A percentile compares a stretch with the other conserved stretches of the same genome.
phyloP scores from a whole-genome alignment of 2,329 filamentous ascomycete species.

The Acrodontium crateriforme region DNA sequence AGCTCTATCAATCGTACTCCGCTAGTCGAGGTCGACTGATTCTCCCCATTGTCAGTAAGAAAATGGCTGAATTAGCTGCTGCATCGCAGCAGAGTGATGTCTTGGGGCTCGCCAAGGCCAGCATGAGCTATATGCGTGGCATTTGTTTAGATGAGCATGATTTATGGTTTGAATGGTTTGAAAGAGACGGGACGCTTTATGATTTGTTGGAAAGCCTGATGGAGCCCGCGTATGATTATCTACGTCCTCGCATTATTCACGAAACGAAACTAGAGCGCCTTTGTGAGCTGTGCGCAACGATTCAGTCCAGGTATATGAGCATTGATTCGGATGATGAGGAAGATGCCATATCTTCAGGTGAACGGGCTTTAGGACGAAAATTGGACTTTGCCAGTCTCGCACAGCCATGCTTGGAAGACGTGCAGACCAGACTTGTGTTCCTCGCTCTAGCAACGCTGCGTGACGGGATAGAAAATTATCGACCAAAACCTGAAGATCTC shows the following conservation, averaged over 20 bases:
- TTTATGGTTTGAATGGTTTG: conserved; percentile 53
- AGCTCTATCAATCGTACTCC: conserved; percentile 50
- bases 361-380: conserved; percentile 10
- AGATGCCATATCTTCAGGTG: conserved; percentile 12
- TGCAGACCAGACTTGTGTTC: conserved; percentile 53
- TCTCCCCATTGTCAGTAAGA: conserved; percentile 48
- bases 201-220: conserved; percentile 54
- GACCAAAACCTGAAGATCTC: conserved; percentile 49
- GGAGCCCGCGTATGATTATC: conserved; percentile 53
- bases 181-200: conserved; percentile 47
- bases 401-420: conserved; percentile 52
- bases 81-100: conserved; percentile 49
- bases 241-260: conserved; percentile 51
- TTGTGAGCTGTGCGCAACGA: conserved; percentile 51
- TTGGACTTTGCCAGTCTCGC: conserved; percentile 50
- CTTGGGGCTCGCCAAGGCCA: conserved; percentile 49
- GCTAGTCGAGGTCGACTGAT: conserved; percentile 45
- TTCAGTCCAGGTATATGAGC: conserved; percentile 52
- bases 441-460: conserved; percentile 48
- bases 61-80: conserved; percentile 41
- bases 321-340: conserved; percentile 34
- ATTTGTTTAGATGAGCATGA: conserved; percentile 55
- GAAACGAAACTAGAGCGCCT: conserved; percentile 53
- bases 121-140: conserved; percentile 51
- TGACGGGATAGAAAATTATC: conserved; percentile 53